Evolutionary conservation across 2,329 filamentous ascomycete species (phyloP), one percentile per base, ranked within the genome.

Genomic region (Microcera coccophila): DNA sequence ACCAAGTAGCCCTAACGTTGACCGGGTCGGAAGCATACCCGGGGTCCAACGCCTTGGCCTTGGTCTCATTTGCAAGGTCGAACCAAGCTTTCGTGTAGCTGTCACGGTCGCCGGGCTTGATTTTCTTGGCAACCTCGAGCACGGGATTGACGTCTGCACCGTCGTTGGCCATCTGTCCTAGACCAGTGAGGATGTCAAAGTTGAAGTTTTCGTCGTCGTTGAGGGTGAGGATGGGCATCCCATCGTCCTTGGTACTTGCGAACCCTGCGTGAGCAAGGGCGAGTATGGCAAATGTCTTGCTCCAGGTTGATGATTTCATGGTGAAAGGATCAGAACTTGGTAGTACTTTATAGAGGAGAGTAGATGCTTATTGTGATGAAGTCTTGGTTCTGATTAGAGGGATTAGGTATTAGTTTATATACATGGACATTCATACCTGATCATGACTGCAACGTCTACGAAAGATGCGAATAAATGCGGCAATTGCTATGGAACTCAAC

Each of bases 111-210:
- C 52, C 47, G 0, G 54, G 37, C 14, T 48, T 45, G 26, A 63
- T 58, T 12, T 57, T 44, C n/a, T 56, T 52, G 3, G 60, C 59
- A 2, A 54, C 55, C 12, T 52, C 54, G 4, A 70, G 53, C 1
- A 69, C 55, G 14, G 67, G 61, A 18, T 57, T 60, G 0, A 64
- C 54, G 18, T 65, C 59, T 8, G 47, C 36, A 0, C 52, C 52
- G 9, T 48, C 39, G 3, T 22, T 34, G 15, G 42, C 11, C 10
- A 39, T 19, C 11, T 44, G 28, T 5, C 42, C 22, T 14, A 44
- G 37, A 2, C 37, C 21, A 36, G 34, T 37, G 19, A 44, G 42
- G n/a, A 44, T 20, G 19, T 44, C 21, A 5, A 44, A 44, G 33
- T 44, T 22, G 26, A 44, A 37, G 8, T 37, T 17, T 9, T 26